phyloP scores from a whole-genome alignment of 2,329 filamentous ascomycete species.

The Colletotrichum destructivum region DNA sequence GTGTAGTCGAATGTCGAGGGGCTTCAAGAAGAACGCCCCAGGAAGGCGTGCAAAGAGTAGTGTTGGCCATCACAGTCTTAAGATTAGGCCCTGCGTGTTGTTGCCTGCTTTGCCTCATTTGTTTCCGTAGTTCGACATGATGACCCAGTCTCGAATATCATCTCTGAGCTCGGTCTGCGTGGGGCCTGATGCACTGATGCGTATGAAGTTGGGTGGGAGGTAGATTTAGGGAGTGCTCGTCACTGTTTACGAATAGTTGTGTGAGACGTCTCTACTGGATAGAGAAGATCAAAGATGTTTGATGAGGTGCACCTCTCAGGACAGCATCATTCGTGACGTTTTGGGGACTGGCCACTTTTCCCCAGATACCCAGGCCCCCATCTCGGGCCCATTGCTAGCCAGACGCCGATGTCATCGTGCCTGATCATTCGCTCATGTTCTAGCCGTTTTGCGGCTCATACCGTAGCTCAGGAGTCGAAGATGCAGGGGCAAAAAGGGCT shows the following conservation, averaged over 20 bases:
- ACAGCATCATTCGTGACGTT: constrained; percentile 39
- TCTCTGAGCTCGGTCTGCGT: background rate
- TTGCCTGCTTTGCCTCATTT: background rate
- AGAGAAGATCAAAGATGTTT: constrained; percentile 6
- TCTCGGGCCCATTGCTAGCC: constrained; percentile 20
- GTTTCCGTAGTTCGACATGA: background rate
- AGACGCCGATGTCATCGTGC: constrained; percentile 34
- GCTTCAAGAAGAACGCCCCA: background rate
- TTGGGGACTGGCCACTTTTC: constrained; percentile 1
- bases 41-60: background rate
- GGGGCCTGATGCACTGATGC: background rate
- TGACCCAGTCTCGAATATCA: background rate
- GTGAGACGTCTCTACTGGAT: background rate
- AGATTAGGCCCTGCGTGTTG: background rate
- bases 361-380: constrained; percentile 14
- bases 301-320: background rate
- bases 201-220: background rate
- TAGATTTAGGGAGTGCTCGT: background rate
- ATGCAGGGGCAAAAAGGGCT: constrained; percentile 19
- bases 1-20: constrained; percentile 7
- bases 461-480: constrained; percentile 16
- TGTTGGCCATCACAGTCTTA: background rate
- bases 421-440: constrained; percentile 15
- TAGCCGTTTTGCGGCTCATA: constrained; percentile 14
- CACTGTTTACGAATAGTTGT: constrained; percentile 1